Percentiles rank a stretch among this genome's conserved stretches.
phyloP scores from a whole-genome alignment of 495 filamentous ascomycete genomes.

The Tirmania nivea region DNA sequence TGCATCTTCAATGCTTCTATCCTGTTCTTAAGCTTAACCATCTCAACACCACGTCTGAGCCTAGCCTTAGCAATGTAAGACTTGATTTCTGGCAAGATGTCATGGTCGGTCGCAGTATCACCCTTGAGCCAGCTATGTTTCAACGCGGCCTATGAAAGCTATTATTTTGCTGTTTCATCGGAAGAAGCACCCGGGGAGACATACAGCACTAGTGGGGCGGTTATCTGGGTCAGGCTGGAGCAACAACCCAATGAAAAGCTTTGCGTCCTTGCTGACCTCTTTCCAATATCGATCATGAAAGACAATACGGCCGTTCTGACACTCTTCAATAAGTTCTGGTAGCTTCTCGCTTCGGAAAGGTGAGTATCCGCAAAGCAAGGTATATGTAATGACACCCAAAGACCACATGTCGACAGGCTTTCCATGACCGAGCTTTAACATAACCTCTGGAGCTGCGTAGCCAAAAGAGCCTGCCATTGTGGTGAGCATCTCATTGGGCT shows the following conservation, averaged over 20 bases:
- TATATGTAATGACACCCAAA: constrained; percentile 95
- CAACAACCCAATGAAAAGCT: constrained; percentile 72
- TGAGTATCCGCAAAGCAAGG: constrained; percentile 95
- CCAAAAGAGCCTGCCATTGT: constrained; percentile 99
- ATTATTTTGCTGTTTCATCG: not conserved
- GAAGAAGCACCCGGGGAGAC: constrained; percentile 5
- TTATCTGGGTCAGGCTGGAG: constrained; percentile 59
- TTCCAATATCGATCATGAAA: constrained; percentile 99
- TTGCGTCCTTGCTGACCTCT: constrained; percentile 87
- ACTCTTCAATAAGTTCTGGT: constrained; percentile 87
- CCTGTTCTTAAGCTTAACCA: constrained; percentile 89
- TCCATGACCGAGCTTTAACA: constrained; percentile 92
- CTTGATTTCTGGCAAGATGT: constrained; percentile 91
- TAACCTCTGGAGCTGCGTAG: constrained; percentile 93
- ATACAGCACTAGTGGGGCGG: constrained; percentile 55
- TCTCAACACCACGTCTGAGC: constrained; percentile 81
- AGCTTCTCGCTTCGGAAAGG: constrained; percentile 92
- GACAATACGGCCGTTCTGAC: constrained; percentile 63
- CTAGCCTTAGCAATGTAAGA: constrained; percentile 81
- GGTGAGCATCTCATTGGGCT: constrained; percentile 74
- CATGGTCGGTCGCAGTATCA: constrained; percentile 73
- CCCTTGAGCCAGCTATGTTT: constrained; percentile 80
- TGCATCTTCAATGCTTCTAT: constrained; percentile 94
- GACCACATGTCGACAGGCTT: constrained; percentile 99
- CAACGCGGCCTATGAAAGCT: constrained; percentile 40